Base-by-base conservation (phyloP, 106 monocot genomes). In the Alisma plantagoaquatica region DNA sequence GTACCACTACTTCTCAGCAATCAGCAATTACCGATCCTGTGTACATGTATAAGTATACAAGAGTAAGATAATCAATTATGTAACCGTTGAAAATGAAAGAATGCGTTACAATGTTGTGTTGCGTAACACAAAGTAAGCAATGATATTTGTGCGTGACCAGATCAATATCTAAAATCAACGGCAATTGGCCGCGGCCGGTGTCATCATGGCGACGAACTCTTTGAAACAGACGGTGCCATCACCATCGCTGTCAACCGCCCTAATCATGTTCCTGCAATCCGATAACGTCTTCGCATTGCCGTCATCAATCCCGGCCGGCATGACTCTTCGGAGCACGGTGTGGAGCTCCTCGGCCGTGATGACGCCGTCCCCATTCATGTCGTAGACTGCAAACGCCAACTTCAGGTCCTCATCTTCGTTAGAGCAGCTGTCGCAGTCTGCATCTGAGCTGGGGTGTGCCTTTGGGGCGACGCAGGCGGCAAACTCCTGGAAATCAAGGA, bases 161-260 rank as follows among this genome's bases (percentile, higher is more conserved):
- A n/a, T n/a, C n/a, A n/a, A n/a, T n/a, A n/a, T n/a, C n/a, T n/a
- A n/a, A n/a, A n/a, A n/a, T n/a, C n/a, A n/a, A n/a, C n/a, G n/a
- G n/a, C n/a, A n/a, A n/a, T n/a, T n/a, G n/a, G n/a, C n/a, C n/a
- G n/a, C n/a, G n/a, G n/a, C n/a, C n/a, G n/a, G n/a, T n/a, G 4
- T 50, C 83, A 84, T 84, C 84, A 84, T 84, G 57, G 28, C 59
- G 75, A 75, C 79, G 59, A 84, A 84, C 69, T 84, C 84, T 1
- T 84, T 68, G 54, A 84, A 84, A 24, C 60, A 60, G 10, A 84
- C 71, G 67, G 41, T 79, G 20, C 84, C 84, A 65, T 84, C 84
- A 23, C 84, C 78, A 69, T 84, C 77, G 51, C 59, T 23, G 56
- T 84, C 84, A 27, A 78, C 79, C 64, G 33, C 69, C 38, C 31